Base-by-base conservation (phyloP, 495 filamentous ascomycete species). In the Lasiosphaeriaceae sp. region DNA sequence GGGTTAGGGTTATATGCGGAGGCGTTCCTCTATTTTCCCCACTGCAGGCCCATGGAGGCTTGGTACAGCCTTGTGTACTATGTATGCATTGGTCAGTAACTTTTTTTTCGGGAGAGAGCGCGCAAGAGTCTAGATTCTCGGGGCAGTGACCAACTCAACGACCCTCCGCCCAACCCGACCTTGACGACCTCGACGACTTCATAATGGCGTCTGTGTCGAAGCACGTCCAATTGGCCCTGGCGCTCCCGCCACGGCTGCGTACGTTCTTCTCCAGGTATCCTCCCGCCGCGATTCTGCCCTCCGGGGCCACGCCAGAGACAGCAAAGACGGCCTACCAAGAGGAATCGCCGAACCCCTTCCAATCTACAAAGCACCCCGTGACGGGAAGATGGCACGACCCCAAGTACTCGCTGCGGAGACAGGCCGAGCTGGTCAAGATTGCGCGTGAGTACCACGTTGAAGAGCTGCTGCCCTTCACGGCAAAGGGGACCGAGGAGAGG, bases 221-320 rank as follows among this genome's bases (percentile, higher is more conserved):
- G 48, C 82, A 79, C 64, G 71, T 88, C 56, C 70, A 78, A 54
- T 79, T 92, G 54, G 89, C 86, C 24, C 77, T 81, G 65, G 70
- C 79, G 35, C 80, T 92, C 17, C 94, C 91, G 16, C 72, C 78
- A 19, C 85, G 86, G 17, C 81, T 98, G n/a, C 82, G 82, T 56
- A 85, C 85, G 58, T 96, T 98, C 82, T 90, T 98, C 72, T 85
- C 87, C 35, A 85, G 87, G 57, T 96, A 91, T 66, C 94, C 93
- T 22, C 92, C 93, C 24, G 68, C 67, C 54, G 69, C 77, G 45
- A 76, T 85, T 60, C 68, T 82, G 44, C 74, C 74, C 31, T 43
- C 70, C 43, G 70, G 69, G 56, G 65, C 71, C 22, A 68, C 71
- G 70, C 55, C 74, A 62, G 65, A 78, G 63, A 71, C 73, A 11